Base-by-base conservation (phyloP, 305 asterid species). In the Solanum hybrid region DNA sequence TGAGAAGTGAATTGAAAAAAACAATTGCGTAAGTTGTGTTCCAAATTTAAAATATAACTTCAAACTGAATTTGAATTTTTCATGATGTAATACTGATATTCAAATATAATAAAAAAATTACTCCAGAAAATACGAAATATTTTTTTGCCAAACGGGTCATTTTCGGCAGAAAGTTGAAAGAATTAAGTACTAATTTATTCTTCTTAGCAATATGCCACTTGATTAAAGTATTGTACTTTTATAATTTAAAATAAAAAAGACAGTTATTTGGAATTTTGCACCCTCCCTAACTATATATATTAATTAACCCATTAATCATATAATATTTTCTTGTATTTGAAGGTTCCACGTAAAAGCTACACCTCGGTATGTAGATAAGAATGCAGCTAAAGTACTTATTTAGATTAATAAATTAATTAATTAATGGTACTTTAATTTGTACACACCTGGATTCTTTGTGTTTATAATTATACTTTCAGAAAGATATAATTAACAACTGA, bases 341-440 rank as follows among this genome's bases (percentile, higher is more conserved):
- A 90, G 68, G 70, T 88, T 89, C 93, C 87, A 83, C 88, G 91
- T 78, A 88, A 17, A 29, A 76, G 84, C 31, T 79, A 79, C 84
- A 78, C 27, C 34, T 15, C 24, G 34, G 70, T 86, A 87, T 75
- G 92, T 79, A 89, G 87, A 81, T 81, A 81, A 81, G 68, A 81
- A 38, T 81, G 33, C 13, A 45, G n/a, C 9, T 81, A 81, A 81
- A 81, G 68, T 22, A 33, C 17, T 81, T 24, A 37, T 13, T 37
- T 24, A 38, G 33, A 38, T 38, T 81, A 80, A 79, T n/a, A 17
- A 33, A 38, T 24, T 38, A 37, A 79, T 12, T 78, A 34, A 34
- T 79, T 78, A 78, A 10, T 78, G n/a, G 33, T 37, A 79, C 51
- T 34, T 79, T 76, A 76, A 31, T 1, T 76, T 80, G 32, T 24